Percentiles rank a stretch among this genome's conserved stretches.
These are phyloP conservation scores for Liquidambar formosana DNA, from an alignment of 164 flowering plant species.

Conservation along the genomic window DNA sequence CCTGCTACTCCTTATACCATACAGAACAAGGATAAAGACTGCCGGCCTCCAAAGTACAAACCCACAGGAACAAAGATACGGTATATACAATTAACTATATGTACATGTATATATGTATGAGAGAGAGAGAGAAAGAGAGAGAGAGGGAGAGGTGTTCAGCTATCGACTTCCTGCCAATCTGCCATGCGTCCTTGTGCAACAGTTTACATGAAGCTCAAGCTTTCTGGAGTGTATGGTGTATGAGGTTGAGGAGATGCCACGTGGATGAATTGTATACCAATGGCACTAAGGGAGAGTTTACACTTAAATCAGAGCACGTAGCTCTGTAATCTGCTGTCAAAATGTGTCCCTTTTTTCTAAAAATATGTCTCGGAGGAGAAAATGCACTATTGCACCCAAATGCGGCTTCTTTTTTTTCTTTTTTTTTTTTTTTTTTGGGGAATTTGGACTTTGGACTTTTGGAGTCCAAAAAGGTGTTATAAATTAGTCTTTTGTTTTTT, in stretches of 20 bases:
- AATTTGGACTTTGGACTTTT: too few relatives aligned
- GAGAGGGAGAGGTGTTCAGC: neutral
- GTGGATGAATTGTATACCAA: constrained; percentile 21
- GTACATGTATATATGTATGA: neutral
- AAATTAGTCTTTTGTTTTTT: too few relatives aligned
- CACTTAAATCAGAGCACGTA: too few relatives aligned
- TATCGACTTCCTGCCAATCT: neutral
- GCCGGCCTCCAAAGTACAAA: neutral
- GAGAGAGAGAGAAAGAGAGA: constrained; percentile 4
- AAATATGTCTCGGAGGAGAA: too few relatives aligned
- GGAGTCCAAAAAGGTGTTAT: too few relatives aligned
- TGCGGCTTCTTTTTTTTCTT: too few relatives aligned
- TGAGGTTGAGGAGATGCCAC: constrained; percentile 26
- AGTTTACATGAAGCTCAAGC: neutral
- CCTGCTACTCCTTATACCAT: neutral
- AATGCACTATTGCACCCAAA: too few relatives aligned
- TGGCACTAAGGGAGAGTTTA: neutral
- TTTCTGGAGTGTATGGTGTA: neutral
- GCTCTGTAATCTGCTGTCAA: too few relatives aligned
- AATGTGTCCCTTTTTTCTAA: too few relatives aligned
- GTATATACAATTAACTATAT: too few relatives aligned
- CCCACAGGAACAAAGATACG: neutral
- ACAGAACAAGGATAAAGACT: neutral
- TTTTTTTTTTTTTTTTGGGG: too few relatives aligned
- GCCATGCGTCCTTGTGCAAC: constrained; percentile 11